A percentile compares a stretch with the other conserved stretches of the same genome.
phyloP scores from a whole-genome alignment of 225 moss, liverwort and hornwort species.

The Pseudoscleropodium purum region DNA sequence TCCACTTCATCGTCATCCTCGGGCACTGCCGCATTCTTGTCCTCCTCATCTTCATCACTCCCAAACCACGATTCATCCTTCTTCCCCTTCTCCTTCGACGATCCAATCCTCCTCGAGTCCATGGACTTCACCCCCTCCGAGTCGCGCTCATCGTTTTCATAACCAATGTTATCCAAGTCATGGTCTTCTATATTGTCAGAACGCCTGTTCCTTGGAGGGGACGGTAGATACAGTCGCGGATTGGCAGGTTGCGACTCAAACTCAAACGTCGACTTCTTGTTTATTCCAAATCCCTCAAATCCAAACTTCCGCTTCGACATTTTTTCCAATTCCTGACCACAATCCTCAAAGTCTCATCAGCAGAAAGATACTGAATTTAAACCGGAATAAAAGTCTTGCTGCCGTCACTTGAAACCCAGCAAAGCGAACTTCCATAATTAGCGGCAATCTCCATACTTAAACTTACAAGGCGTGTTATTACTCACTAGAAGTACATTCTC shows the following conservation, averaged over 20 bases:
- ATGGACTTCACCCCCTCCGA: constrained; percentile 6
- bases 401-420: neutral
- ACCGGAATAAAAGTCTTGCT: neutral
- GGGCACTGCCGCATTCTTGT: neutral
- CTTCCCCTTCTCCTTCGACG: constrained; percentile 14
- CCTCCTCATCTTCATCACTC: constrained; percentile 40
- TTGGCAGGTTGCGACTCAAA: constrained; percentile 64
- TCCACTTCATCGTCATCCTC: constrained; percentile 61
- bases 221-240: constrained; percentile 72
- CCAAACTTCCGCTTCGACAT: constrained; percentile 98
- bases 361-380: neutral
- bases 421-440: neutral
- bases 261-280: constrained; percentile 77
- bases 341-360: neutral
- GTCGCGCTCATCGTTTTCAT: constrained; percentile 46
- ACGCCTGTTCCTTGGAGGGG: constrained; percentile 50
- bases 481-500: neutral
- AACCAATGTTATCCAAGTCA: constrained; percentile 69
- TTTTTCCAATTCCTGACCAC: constrained; percentile 1
- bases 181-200: constrained; percentile 57
- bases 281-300: constrained; percentile 87
- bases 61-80: constrained; percentile 36
- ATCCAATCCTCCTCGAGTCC: constrained; percentile 3
- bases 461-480: neutral
- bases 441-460: neutral